Evolutionary conservation across 306 rosid species (phyloP), one percentile per base, ranked within the genome.

Genomic region (Dalbergia cochinchinensis): DNA sequence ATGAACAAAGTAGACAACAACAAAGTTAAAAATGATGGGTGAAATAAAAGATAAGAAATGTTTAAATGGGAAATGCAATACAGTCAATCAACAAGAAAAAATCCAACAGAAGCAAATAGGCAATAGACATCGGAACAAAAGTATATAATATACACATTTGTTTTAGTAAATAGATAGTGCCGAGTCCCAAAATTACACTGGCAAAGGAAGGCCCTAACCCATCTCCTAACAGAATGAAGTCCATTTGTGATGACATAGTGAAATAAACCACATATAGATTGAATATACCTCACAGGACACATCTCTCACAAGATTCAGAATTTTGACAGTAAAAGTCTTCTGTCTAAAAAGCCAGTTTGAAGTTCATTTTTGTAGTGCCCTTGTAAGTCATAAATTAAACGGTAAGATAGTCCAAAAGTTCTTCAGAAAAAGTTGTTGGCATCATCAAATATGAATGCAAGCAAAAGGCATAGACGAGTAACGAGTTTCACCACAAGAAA

Each of bases 371-470:
- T 74, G 50, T 22, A 45, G 41, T 20, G 22, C 35, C 8, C 18
- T 65, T 39, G 2, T 1, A 26, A 26, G 31, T 65, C 13, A 19
- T 34, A 71, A 37, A 41, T 62, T 51, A 62, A 51, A 44, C 70
- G 9, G 85, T 64, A 60, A 68, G n/a, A 16, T 82, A 26, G 73
- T 62, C 62, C 37, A 77, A 76, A 69, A 19, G 10, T 53, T 54
- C 45, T 26, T 68, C 65, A 7, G 45, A 48, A 18, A 44, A 22
- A 39, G 42, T 50, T 11, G 41, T 12, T 60, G 66, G 71, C 8
- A 74, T 37, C 19, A 69, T 16, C 45, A 5, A 50, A 13, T 74
- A 44, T 33, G 76, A 75, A 68, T n/a, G 45, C 53, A 31, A 50
- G 67, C 66, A 60, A 39, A 16, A 74, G 50, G 31, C 41, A 37